These are phyloP conservation scores for Polyporus tsugae DNA, from an alignment of 1,284 basidiomycete genomes.

Conservation along the genomic window DNA sequence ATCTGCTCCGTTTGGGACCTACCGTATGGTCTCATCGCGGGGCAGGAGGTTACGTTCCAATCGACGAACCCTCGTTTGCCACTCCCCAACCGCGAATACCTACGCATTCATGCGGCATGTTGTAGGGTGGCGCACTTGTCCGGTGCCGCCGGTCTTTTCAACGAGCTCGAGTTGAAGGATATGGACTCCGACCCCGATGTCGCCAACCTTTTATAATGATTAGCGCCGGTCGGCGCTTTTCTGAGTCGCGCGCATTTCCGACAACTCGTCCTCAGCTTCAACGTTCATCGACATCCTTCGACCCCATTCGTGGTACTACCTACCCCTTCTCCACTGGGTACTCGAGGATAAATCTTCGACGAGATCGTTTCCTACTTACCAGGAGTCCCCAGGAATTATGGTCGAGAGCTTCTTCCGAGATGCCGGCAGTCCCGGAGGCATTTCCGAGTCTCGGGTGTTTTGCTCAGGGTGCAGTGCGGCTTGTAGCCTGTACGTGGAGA, in stretches of 20 bases:
- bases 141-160: not conserved
- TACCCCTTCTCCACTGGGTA: too few relatives aligned
- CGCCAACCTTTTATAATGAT: too few relatives aligned
- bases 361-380: too few relatives aligned
- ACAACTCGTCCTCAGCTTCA: too few relatives aligned
- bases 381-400: too few relatives aligned
- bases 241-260: too few relatives aligned
- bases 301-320: too few relatives aligned
- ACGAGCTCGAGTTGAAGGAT: not conserved
- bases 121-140: not conserved
- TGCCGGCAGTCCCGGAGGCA: not conserved
- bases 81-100: not conserved
- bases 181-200: not conserved
- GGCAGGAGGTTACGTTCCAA: not conserved
- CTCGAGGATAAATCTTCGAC: too few relatives aligned
- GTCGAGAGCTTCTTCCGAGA: not conserved
- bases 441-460: not conserved
- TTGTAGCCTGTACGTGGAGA: too few relatives aligned
- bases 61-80: not conserved
- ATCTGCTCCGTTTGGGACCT: not conserved
- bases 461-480: not conserved
- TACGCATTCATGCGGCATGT: not conserved
- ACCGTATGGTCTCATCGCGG: not conserved
- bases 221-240: too few relatives aligned
- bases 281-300: too few relatives aligned